phyloP scores from a whole-genome alignment of 2,329 filamentous ascomycete genomes.

The Pestalotiopsis sp. region DNA sequence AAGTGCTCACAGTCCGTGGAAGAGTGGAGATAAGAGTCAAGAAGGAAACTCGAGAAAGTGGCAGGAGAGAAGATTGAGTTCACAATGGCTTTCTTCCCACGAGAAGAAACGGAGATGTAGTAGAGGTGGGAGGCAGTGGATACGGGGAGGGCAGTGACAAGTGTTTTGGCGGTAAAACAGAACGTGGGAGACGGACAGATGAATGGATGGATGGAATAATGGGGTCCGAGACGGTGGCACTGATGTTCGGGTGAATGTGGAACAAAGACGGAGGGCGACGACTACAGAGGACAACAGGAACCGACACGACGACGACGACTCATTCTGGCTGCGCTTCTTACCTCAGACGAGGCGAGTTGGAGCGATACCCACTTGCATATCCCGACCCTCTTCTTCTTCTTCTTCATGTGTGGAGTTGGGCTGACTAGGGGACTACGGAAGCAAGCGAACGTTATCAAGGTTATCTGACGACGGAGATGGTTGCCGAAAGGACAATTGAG shows the following conservation, averaged over 20 bases:
- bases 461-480: conserved; percentile 3
- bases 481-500: background rate
- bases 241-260: background rate
- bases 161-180: conserved; percentile 4
- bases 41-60: background rate
- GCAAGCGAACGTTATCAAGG: background rate
- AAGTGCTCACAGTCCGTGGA: background rate
- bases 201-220: too few relatives aligned
- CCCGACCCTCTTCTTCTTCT: background rate
- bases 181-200: background rate
- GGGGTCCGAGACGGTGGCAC: background rate
- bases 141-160: background rate
- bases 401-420: background rate
- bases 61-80: background rate
- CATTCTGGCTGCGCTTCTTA: background rate
- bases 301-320: background rate
- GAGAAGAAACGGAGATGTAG: background rate
- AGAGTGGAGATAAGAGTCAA: background rate
- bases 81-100: background rate
- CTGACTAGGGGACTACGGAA: background rate
- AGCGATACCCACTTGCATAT: conserved; percentile 3
- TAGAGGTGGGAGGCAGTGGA: background rate
- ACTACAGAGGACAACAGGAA: background rate
- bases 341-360: conserved; percentile 3
- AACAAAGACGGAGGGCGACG: background rate